Percentiles rank a stretch among this genome's conserved stretches.
Conservation (phyloP, 176 grass and related monocot species). For the Olyra latifolia region DNA sequence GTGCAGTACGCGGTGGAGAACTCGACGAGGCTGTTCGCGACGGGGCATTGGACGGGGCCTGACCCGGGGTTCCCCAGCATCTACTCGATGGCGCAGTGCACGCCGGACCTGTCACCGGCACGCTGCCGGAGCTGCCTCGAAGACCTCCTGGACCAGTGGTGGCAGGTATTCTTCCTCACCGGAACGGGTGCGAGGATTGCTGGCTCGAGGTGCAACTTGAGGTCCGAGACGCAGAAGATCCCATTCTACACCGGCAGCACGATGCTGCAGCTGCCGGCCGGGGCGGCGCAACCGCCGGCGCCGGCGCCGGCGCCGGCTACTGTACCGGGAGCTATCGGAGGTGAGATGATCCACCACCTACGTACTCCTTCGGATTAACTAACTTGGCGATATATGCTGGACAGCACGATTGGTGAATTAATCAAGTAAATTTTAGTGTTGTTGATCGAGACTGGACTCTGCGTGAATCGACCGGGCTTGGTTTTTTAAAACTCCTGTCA, state of each 20-base stretch:
- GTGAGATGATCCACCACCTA: not conserved
- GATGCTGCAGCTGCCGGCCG: slow-evolving; percentile 19
- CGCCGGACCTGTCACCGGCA: not conserved
- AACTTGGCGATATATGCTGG: not conserved
- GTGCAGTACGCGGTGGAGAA: not conserved
- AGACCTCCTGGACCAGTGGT: not conserved
- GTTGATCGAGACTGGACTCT: not conserved
- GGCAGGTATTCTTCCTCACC: not conserved
- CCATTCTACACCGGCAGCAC: slow-evolving; percentile 39
- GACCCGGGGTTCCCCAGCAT: not conserved
- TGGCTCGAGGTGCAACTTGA: slow-evolving; percentile 42
- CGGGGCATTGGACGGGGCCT: not conserved
- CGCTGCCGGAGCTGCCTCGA: slow-evolving; percentile 13
- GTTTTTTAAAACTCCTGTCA: not conserved
- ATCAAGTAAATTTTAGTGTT: not conserved
- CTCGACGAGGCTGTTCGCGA: slow-evolving; percentile 3
- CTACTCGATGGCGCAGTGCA: slow-evolving; percentile 22
- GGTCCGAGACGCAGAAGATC: not conserved
- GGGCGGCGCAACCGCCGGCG: not conserved
- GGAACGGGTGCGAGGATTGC: slow-evolving; percentile 16
- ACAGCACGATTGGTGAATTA: not conserved
- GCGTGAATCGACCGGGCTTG: not conserved
- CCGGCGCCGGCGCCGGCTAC: not conserved
- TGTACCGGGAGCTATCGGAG: not conserved
- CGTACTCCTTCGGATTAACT: not conserved